Conservation (phyloP, 192 early-diverging fungal species). For the Backusella macrospora region DNA sequence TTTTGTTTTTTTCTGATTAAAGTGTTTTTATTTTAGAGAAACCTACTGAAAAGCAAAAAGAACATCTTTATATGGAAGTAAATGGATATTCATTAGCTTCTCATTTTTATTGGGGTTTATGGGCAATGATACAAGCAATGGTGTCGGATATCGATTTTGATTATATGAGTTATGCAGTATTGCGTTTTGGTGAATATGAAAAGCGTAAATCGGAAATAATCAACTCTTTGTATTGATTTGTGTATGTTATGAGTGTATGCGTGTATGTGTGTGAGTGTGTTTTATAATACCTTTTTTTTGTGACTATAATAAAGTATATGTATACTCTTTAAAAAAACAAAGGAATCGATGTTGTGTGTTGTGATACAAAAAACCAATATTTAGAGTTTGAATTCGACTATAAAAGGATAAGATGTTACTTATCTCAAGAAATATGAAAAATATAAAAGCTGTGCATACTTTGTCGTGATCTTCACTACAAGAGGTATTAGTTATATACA, state of each 20-base stretch:
- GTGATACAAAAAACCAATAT: too few relatives aligned
- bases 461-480: too few relatives aligned
- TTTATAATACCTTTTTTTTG: too few relatives aligned
- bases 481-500: too few relatives aligned
- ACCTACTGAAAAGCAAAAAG: constrained; percentile 53
- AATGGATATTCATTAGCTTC: constrained; percentile 83
- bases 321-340: too few relatives aligned
- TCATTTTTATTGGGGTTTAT: constrained; percentile 90
- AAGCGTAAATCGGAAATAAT: constrained; percentile 37
- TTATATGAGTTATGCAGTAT: constrained; percentile 84
- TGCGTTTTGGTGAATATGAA: constrained; percentile 80
- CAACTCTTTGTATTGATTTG: constrained; percentile 4
- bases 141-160: constrained; percentile 95
- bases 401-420: too few relatives aligned
- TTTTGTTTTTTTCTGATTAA: constrained; percentile 5
- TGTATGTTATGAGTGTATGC: background rate
- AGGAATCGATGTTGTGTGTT: too few relatives aligned
- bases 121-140: constrained; percentile 80
- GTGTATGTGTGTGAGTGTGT: background rate
- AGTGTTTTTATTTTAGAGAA: constrained; percentile 22
- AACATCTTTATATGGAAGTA: constrained; percentile 75
- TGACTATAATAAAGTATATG: too few relatives aligned
- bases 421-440: too few relatives aligned
- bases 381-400: too few relatives aligned
- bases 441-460: too few relatives aligned